Evolutionary conservation across 1,284 basidiomycete genomes (phyloP).

Genomic region (Testicularia cyperi): DNA sequence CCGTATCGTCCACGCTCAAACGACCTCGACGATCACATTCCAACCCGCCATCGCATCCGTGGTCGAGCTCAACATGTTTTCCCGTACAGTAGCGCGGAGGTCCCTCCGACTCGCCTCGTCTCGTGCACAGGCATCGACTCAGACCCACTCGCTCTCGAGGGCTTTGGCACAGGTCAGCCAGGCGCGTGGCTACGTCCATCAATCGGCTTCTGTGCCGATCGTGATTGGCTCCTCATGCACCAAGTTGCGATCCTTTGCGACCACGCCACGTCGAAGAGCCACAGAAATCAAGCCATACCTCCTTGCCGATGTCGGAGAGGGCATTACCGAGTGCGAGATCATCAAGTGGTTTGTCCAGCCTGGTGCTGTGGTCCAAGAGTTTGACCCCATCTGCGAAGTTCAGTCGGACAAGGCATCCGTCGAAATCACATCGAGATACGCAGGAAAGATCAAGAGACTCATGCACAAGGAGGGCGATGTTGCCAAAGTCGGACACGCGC

Average conservation of each 20-base stretch:
- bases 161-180: too few relatives aligned
- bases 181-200: too few relatives aligned
- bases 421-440: slow-evolving; percentile 85
- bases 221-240: slow-evolving; percentile 14
- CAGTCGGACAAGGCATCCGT: slow-evolving; percentile 93
- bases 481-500: slow-evolving; percentile 78
- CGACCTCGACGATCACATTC: too few relatives aligned
- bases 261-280: slow-evolving; percentile 14
- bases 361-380: slow-evolving; percentile 68
- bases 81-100: too few relatives aligned
- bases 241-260: slow-evolving; percentile 20
- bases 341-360: slow-evolving; percentile 66
- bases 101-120: too few relatives aligned
- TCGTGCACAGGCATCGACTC: too few relatives aligned
- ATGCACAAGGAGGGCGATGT: slow-evolving; percentile 79
- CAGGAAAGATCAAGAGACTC: slow-evolving; percentile 74
- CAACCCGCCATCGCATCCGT: too few relatives aligned
- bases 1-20: too few relatives aligned
- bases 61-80: too few relatives aligned
- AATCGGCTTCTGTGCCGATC: slow-evolving; percentile 7
- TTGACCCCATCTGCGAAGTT: slow-evolving; percentile 87
- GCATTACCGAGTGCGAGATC: slow-evolving; percentile 62
- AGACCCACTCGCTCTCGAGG: too few relatives aligned
- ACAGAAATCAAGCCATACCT: slow-evolving; percentile 66
- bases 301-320: slow-evolving; percentile 93